Evolutionary conservation across 352 stramenopile genomes (phyloP).

Genomic region (Globisporangium carolinianum): DNA sequence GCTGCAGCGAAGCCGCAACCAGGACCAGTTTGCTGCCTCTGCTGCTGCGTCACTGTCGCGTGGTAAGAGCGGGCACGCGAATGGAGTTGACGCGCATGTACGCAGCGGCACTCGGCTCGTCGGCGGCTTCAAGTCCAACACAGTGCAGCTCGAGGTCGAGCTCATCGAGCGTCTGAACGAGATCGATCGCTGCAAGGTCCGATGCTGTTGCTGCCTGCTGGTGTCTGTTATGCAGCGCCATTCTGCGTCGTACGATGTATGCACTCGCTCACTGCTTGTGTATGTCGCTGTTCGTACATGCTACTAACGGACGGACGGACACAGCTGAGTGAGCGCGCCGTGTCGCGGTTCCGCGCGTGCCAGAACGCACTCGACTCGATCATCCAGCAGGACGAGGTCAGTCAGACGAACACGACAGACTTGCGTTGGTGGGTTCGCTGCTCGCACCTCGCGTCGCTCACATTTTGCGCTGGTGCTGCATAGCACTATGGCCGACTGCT

Average conservation of each 20-base stretch:
- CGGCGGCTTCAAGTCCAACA: slow-evolving; percentile 38
- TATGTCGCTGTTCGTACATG: too few relatives aligned
- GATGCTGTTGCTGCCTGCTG: background rate
- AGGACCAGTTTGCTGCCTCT: slow-evolving; percentile 10
- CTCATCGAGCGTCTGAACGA: slow-evolving; percentile 56
- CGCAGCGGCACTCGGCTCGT: background rate
- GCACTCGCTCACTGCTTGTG: too few relatives aligned
- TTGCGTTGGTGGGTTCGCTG: too few relatives aligned
- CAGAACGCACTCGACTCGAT: slow-evolving; percentile 42
- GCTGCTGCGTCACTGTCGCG: background rate
- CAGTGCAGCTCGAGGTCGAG: slow-evolving; percentile 55
- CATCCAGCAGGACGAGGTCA: slow-evolving; percentile 55
- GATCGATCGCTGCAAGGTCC: slow-evolving; percentile 57
- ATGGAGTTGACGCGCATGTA: background rate
- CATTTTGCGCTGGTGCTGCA: too few relatives aligned
- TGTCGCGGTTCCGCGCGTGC: slow-evolving; percentile 41
- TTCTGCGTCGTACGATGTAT: background rate
- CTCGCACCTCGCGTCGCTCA: too few relatives aligned
- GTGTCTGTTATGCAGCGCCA: background rate
- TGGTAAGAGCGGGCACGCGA: background rate
- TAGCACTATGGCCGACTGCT: slow-evolving; percentile 51
- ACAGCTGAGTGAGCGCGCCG: slow-evolving; percentile 50
- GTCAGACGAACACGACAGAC: background rate
- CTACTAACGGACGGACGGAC: too few relatives aligned
- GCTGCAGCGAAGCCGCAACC: slow-evolving; percentile 1